Evolutionary conservation across 371 early-diverging fungal genomes (phyloP), one percentile per base, ranked within the genome.

Genomic region (Rhizopus arrhizus): DNA sequence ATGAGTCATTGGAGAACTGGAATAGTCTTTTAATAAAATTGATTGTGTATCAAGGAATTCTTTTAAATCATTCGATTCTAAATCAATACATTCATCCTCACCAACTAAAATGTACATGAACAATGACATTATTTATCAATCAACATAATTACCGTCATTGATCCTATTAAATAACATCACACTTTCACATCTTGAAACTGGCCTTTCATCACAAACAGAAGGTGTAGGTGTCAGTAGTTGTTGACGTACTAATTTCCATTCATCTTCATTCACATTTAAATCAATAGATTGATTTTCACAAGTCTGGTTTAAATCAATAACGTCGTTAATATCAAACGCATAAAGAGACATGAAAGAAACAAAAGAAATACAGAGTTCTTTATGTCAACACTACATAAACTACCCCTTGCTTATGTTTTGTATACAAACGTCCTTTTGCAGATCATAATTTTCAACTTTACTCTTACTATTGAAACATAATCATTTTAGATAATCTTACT

Each of bases 91-190:
- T 9, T 48, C 66, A 31, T 61, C 66, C n/a, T 56, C 53, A 35
- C 57, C 57, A 31, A 61, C 65, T 65, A 45, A 15, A 35, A 36
- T 48, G 28, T 28, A 50, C 22, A 61, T 47, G 31, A 9, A 6
- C 31, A 33, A 9, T 5, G 3, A 13, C 11, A 15, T 52, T 4
- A 10, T 12, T 13, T 33, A 13, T 16, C 5, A 29, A 36, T 10
- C n/a, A 35, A 16, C n/a, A 58, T 43, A 16, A 22, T 22, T 65
- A 65, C 65, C 66, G 40, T 65, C 46, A 7, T 57, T 65, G 10
- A 65, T 65, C 53, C 61, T 56, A 46, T 65, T 60, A 32, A 65
- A 65, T 22, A 65, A 45, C 57, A 61, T 61, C 5, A 65, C 61
- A 57, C 66, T 65, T 47, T 65, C 66, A 28, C 60, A 38, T 51